Base-by-base conservation (phyloP, 768 basidiomycete species). In the Phylloporus rhodoxanthus region DNA sequence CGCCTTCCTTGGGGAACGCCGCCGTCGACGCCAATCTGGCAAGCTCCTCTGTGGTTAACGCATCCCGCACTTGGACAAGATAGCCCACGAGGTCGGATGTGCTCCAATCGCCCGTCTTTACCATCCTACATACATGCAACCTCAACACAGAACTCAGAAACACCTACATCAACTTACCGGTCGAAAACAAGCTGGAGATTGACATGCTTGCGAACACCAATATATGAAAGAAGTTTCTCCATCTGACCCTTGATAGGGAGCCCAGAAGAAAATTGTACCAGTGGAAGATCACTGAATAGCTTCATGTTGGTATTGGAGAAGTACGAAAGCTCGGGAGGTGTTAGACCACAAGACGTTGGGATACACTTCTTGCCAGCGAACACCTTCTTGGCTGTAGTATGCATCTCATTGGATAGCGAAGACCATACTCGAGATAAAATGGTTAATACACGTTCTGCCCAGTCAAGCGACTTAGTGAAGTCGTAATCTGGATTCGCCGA, bases 141-240 rank as follows among this genome's bases (percentile, higher is more conserved):
- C 48, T 30, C 55, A 29, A 28, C 19, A 28, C 19, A 32, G 25
- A 36, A 36, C 45, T 28, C 55, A 43, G 17, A 8, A 43, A 37
- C 8, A 15, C 39, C 41, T 36, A 26, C n/a, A 9, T 36, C 9
- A 2, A 56, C 73, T 43, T 46, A 88, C 84, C 93, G 77, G 47
- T 86, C 80, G 62, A 99, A 99, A n/a, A 99, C 78, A 3, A 96
- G 72, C 64, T 97, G 93, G 2, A 97, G 74, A 52, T 97, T 89
- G 7, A 97, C 91, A 55, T 94, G 92, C 62, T 83, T 90, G 15
- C 91, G 79, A 10, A 97, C 90, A 10, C 92, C 95, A 0, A 97
- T 69, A 2, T 76, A 78, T 25, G 79, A 71, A 6, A 92, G 67
- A 3, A 91, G 65, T 54, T 79, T 84, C 62, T 94, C 91, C 56